Evolutionary conservation across 371 early-diverging fungal genomes (phyloP).

Genomic region (Amoeboaphelidium occidentale): DNA sequence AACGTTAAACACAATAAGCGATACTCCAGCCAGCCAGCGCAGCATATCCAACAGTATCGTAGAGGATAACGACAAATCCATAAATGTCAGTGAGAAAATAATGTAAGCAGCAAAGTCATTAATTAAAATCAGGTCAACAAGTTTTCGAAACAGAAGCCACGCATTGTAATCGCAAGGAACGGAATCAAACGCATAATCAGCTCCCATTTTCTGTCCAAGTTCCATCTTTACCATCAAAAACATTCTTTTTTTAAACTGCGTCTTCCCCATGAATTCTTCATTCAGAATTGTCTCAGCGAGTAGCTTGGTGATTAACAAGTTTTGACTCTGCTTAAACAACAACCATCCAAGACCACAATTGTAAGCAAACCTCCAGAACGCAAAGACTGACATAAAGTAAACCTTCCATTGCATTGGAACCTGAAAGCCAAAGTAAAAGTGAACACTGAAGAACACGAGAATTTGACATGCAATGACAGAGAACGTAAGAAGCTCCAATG

Average conservation of each 20-base stretch:
- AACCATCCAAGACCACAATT: slow-evolving; percentile 62
- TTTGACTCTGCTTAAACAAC: slow-evolving; percentile 50
- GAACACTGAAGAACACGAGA: slow-evolving; percentile 30
- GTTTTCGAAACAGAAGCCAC: slow-evolving; percentile 76
- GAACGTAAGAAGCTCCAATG: slow-evolving; percentile 48
- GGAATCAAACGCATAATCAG: slow-evolving; percentile 46
- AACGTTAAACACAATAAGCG: slow-evolving; percentile 62
- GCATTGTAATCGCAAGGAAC: slow-evolving; percentile 78
- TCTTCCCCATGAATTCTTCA: slow-evolving; percentile 6
- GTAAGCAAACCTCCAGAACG: slow-evolving; percentile 65
- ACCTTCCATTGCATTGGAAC: no score
- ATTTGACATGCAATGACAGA: slow-evolving; percentile 33
- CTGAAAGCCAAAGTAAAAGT: slow-evolving; percentile 17
- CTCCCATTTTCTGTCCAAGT: slow-evolving; percentile 57
- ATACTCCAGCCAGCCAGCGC: slow-evolving; percentile 44
- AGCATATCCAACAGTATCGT: slow-evolving; percentile 21
- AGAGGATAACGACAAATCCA: slow-evolving; percentile 16
- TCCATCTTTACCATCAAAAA: slow-evolving; percentile 36
- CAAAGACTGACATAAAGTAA: slow-evolving; percentile 38
- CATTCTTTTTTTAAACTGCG: slow-evolving; percentile 17
- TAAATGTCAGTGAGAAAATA: slow-evolving; percentile 37
- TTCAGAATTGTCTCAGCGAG: background rate
- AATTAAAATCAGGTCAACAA: slow-evolving; percentile 75
- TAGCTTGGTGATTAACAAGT: slow-evolving; percentile 21
- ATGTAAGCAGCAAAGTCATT: slow-evolving; percentile 72